Conservation (phyloP, 306 rosid genomes). For the Trifolium pratense region DNA sequence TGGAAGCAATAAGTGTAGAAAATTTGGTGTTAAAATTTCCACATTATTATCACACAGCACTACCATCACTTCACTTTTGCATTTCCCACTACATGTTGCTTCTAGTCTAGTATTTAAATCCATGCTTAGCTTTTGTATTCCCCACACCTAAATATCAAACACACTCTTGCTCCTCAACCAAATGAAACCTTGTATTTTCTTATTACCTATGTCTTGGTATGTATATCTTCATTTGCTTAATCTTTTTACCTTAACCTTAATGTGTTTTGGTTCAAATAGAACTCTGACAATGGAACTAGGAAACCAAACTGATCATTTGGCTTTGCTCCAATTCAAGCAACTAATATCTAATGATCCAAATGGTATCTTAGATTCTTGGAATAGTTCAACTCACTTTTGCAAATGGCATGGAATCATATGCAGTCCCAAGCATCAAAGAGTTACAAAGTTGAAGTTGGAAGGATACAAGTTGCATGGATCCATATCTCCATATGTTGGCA, state of each 20-base stretch:
- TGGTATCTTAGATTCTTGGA: constrained; percentile 4
- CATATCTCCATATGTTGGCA: constrained; percentile 16
- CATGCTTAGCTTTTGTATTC: too few species aligned
- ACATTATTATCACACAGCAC: too few species aligned
- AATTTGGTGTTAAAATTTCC: too few species aligned
- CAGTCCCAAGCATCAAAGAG: constrained; percentile 15
- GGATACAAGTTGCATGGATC: neutral
- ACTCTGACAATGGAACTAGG: neutral
- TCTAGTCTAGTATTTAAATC: too few species aligned
- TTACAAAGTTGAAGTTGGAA: neutral
- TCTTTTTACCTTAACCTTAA: neutral
- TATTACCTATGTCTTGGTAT: too few species aligned
- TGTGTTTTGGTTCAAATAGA: neutral
- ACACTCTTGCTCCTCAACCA: too few species aligned
- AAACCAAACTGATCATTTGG: constrained; percentile 6
- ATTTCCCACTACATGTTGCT: too few species aligned
- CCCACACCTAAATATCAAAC: too few species aligned
- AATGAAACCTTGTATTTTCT: too few species aligned
- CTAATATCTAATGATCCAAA: neutral
- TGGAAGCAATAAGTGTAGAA: too few species aligned
- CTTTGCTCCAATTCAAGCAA: constrained; percentile 5
- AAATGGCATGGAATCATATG: constrained; percentile 2
- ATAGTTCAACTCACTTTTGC: constrained; percentile 1
- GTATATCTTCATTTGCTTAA: too few species aligned
- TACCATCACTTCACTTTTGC: too few species aligned